A percentile compares a stretch with the other conserved stretches of the same genome.
Conservation (phyloP, 768 basidiomycete genomes). For the Cystobasidium onofrii region DNA sequence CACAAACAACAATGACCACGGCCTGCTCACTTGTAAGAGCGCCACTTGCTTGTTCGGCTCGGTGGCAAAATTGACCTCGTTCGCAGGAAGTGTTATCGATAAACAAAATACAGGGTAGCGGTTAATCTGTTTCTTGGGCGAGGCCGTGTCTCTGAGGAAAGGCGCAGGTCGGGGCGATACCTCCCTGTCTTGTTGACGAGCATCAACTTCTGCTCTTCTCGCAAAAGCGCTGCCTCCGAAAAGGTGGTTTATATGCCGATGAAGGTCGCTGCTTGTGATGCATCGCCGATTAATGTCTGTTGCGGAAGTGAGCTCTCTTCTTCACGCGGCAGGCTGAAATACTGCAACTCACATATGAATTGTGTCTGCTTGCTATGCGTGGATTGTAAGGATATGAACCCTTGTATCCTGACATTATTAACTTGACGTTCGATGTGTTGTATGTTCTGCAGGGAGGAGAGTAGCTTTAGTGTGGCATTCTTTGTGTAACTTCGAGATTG, state of each 20-base stretch:
- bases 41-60: conserved; percentile 68
- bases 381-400: conserved; percentile 52
- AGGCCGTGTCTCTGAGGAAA: conserved; percentile 17
- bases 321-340: neutral
- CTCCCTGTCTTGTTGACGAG: neutral
- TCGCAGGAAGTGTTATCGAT: conserved; percentile 60
- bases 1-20: neutral
- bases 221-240: conserved; percentile 50
- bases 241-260: conserved; percentile 58
- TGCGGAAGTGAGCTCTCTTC: neutral
- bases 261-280: conserved; percentile 59
- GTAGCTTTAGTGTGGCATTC: too few relatives aligned
- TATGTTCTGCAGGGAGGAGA: conserved; percentile 41
- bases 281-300: conserved; percentile 74
- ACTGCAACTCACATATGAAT: conserved; percentile 59
- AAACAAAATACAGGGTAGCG: conserved; percentile 76
- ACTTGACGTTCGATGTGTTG: conserved; percentile 55
- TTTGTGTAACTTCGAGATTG: too few relatives aligned
- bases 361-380: conserved; percentile 60
- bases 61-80: conserved; percentile 64
- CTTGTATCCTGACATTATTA: conserved; percentile 57
- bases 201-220: conserved; percentile 28
- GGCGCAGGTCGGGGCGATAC: neutral
- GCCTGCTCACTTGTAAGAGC: conserved; percentile 56
- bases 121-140: conserved; percentile 47